Base-by-base conservation (phyloP, 306 rosid genomes). In the Canavalia gladiata region DNA sequence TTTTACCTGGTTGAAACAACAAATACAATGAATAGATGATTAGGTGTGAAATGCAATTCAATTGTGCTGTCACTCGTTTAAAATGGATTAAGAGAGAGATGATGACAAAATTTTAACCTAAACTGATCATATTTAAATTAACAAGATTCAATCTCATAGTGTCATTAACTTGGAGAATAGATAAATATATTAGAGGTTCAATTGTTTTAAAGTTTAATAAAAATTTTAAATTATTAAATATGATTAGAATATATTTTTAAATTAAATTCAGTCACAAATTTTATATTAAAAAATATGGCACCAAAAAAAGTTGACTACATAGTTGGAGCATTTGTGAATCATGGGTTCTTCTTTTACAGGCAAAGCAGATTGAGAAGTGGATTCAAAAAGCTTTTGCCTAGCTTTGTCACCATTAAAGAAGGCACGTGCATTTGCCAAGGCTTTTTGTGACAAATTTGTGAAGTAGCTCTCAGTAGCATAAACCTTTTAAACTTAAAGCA, bases 341-440 rank as follows among this genome's bases (percentile, higher is more conserved):
- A 29, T 46, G 62, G 57, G 68, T 47, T 18, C 6, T 70, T 31
- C 71, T 76, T 63, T 69, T 4, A 18, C 8, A 59, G 51, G 60
- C 33, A 45, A n/a, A 45, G 10, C 56, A 39, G 35, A 66, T 41
- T 57, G 13, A 30, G 7, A 62, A 59, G 85, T 79, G 83, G 84
- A 74, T 79, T 79, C 76, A 83, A 46, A 62, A 65, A 52, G 0
- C 8, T 68, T 56, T 31, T 67, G 25, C 52, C 43, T n/a, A 46
- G 66, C 56, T 71, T 73, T 82, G 59, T 71, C 76, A 74, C 70
- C 84, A 74, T 69, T 69, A 74, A 75, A 63, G 83, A 45, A 75
- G 81, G 72, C 85, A 76, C 83, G 50, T 87, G 87, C 54, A 49
- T 56, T 9, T 52, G 83, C 60, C 45, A 57, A 47, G 11, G 51